These are phyloP conservation scores for Talaromyces atroroseus DNA, from an alignment of 2,329 filamentous ascomycete species.

Conservation along the genomic window DNA sequence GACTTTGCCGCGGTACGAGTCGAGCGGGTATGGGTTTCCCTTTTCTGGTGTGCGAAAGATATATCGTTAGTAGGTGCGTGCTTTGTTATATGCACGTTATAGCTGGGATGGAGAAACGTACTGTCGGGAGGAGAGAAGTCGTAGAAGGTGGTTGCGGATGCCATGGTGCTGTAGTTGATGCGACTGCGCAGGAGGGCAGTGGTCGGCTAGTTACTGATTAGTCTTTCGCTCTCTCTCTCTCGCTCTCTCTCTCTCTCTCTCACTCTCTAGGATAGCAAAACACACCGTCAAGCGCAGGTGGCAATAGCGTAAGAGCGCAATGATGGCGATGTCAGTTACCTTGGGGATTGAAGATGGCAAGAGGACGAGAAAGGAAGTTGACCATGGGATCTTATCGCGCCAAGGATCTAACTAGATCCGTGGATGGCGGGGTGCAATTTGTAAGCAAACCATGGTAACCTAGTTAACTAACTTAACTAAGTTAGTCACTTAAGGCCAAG, in stretches of 20 bases:
- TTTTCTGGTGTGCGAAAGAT: slow-evolving; percentile 50
- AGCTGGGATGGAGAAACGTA: slow-evolving; percentile 22
- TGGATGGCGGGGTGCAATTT: too few relatives aligned
- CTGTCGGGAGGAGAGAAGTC: slow-evolving; percentile 56
- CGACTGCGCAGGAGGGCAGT: slow-evolving; percentile 1
- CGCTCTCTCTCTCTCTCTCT: too few relatives aligned
- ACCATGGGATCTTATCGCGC: too few relatives aligned
- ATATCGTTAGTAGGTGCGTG: not conserved
- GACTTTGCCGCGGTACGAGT: slow-evolving; percentile 79
- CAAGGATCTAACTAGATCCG: too few relatives aligned
- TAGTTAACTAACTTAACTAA: too few relatives aligned
- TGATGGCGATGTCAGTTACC: not conserved
- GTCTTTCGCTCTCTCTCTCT: not conserved
- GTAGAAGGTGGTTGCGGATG: slow-evolving; percentile 55
- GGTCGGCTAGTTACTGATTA: not conserved
- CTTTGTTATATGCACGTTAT: not conserved
- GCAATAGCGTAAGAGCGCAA: not conserved
- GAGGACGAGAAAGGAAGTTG: not conserved
- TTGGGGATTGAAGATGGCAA: not conserved
- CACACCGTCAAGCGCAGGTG: slow-evolving; percentile 1
- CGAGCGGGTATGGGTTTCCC: slow-evolving; percentile 65
- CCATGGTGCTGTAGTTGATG: slow-evolving; percentile 38
- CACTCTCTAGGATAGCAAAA: not conserved
- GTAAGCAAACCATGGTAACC: too few relatives aligned
- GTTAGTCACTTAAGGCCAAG: too few relatives aligned